Evolutionary conservation across 257 asterid species (phyloP).

Genomic region (Datura wrightii): DNA sequence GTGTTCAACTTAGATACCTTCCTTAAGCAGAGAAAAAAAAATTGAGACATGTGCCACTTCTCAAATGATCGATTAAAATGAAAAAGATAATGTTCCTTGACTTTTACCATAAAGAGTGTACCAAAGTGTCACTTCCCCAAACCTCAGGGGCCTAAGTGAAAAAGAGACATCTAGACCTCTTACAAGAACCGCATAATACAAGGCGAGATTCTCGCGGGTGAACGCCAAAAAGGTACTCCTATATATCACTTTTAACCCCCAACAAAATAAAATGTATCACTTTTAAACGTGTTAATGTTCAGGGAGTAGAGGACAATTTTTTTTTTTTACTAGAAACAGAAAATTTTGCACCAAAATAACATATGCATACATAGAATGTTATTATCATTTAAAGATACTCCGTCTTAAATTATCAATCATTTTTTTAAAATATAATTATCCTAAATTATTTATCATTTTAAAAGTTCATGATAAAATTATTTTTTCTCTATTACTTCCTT

Average conservation of each 20-base stretch:
- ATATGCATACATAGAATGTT: no score
- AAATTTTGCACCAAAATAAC: no score
- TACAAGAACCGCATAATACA: slow-evolving; percentile 8
- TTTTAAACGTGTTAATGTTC: no score
- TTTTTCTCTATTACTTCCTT: no score
- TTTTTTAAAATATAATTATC: no score
- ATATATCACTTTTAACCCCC: not conserved
- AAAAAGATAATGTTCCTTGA: not conserved
- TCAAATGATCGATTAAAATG: not conserved
- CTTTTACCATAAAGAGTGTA: not conserved
- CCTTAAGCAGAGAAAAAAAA: not conserved
- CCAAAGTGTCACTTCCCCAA: not conserved
- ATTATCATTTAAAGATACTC: no score
- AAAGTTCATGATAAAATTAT: no score
- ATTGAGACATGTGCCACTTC: not conserved
- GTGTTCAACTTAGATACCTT: not conserved
- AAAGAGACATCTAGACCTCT: not conserved
- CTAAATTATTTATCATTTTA: no score
- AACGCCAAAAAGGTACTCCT: not conserved
- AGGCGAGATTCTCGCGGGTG: slow-evolving; percentile 22
- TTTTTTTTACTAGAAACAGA: no score
- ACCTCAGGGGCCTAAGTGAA: slow-evolving; percentile 8
- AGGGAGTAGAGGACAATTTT: no score
- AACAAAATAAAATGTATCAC: no score
- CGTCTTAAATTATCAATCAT: no score